Percentiles rank a stretch among this genome's conserved stretches.
Conservation (phyloP, 2,329 filamentous ascomycete genomes). For the Colletotrichum siamense region DNA sequence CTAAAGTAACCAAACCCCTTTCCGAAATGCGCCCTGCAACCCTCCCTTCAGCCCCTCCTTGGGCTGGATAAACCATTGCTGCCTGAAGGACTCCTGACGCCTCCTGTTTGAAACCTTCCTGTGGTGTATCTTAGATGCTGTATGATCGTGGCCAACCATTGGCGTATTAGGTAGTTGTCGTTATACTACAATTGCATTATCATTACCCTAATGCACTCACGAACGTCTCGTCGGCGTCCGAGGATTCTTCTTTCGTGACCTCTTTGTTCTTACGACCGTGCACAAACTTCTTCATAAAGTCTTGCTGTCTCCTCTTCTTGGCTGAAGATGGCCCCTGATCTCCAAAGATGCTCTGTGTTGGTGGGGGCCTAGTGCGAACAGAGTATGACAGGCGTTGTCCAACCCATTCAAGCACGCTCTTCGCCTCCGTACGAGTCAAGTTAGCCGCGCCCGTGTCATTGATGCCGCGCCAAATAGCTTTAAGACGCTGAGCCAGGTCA, state of each 20-base stretch:
- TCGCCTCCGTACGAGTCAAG: conserved; percentile 76
- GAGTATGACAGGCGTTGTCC: conserved; percentile 74
- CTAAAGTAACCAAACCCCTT: conserved; percentile 48
- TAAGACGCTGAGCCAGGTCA: conserved; percentile 64
- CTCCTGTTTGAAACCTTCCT: conserved; percentile 19
- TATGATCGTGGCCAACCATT: conserved; percentile 23
- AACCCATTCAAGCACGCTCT: conserved; percentile 77
- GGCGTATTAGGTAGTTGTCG: conserved; percentile 22
- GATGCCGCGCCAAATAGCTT: conserved; percentile 66
- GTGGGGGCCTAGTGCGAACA: conserved; percentile 68
- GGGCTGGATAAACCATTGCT: conserved; percentile 7
- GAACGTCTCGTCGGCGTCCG: conserved; percentile 17
- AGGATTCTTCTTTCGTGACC: not conserved
- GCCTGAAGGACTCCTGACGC: conserved; percentile 15
- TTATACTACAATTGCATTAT: conserved; percentile 18
- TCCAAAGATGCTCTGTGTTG: conserved; percentile 58
- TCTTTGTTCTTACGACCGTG: conserved; percentile 28
- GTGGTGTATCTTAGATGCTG: conserved; percentile 26
- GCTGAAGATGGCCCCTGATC: conserved; percentile 40
- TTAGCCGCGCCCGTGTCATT: conserved; percentile 76
- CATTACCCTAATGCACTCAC: conserved; percentile 14
- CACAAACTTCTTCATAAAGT: conserved; percentile 56
- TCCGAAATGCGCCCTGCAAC: not conserved
- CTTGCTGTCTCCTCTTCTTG: conserved; percentile 43
- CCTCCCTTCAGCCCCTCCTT: not conserved